Evolutionary conservation across 1,284 basidiomycete genomes (phyloP), one percentile per base, ranked within the genome.

Genomic region (Sphaerobolus stellatus): DNA sequence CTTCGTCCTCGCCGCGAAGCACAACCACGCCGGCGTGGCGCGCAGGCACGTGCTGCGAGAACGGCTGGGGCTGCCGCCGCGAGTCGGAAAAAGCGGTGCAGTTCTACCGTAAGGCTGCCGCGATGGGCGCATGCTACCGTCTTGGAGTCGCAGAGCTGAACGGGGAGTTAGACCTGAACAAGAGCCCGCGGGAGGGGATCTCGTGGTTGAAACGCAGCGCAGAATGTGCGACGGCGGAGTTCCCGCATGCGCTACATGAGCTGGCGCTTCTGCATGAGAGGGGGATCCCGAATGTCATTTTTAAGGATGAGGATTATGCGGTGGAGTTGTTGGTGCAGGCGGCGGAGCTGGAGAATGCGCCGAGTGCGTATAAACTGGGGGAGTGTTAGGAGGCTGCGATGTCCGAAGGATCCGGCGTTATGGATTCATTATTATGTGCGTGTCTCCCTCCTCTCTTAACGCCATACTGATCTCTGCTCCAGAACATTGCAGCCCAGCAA

Each of bases 381-480:
- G 95, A 98, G 73, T 98, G 95, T 72, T 99, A 99, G 72, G 96
- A 99, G 75, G 77, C 91, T 98, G 87, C 94, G 94, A 16, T 99
- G 96, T 66, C 96, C 96, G n/a, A 91, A 95, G 67, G 96, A 99
- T 69, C 85, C 94, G 1, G 96, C 97, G 18, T 78, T 99, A 55
- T 95, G 92, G 48, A 99, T 99, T 65, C 96, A 99, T 74, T 99
- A 98, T 75, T 99, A 99, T 72, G 94, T 94, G 70, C 68, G 90
- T 76, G 13, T 40, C 46, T 50, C 24, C 55, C 58, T 34, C 2
- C 34, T 29, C 24, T 41, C 13, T 31, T 28, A 54, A 58, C 41
- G 56, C 28, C 45, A 49, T 40, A 47, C 30, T 66, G 50, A 33
- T 49, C 36, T 38, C 38, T 29, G 58, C 36, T 31, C 30, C 66